Conservation (phyloP, 345 rosid species). For the Aquilaria malaccensis region DNA sequence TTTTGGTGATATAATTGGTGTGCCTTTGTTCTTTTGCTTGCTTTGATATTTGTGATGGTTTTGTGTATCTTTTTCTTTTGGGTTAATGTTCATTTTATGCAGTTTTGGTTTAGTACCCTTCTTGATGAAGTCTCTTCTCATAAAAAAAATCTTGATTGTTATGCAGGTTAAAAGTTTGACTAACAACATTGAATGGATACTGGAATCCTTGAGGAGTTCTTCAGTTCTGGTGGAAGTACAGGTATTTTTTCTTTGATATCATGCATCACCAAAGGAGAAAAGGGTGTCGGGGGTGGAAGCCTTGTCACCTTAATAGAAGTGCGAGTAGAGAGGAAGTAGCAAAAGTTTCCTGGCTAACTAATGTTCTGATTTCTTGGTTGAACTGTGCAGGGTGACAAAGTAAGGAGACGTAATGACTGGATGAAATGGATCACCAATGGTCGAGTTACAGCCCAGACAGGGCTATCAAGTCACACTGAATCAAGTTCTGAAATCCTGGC, state of each 20-base stretch:
- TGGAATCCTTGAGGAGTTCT: slow-evolving; percentile 33
- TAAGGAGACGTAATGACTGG: slow-evolving; percentile 58
- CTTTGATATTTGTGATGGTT: slow-evolving; percentile 5
- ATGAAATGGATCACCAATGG: slow-evolving; percentile 32
- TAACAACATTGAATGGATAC: slow-evolving; percentile 24
- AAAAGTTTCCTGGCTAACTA: background rate
- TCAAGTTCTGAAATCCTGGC: slow-evolving; percentile 21
- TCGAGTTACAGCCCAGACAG: slow-evolving; percentile 12
- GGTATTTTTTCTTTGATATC: slow-evolving; percentile 20
- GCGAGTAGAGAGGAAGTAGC: background rate
- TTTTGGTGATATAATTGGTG: background rate
- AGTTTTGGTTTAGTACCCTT: too few species aligned
- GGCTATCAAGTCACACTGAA: slow-evolving; percentile 13
- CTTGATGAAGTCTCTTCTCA: too few species aligned
- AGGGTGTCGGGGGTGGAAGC: too few species aligned
- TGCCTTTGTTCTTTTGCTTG: slow-evolving; percentile 12
- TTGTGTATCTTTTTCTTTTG: background rate
- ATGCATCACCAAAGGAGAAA: too few species aligned
- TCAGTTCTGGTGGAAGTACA: slow-evolving; percentile 44
- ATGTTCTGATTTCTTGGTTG: background rate
- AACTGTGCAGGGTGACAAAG: slow-evolving; percentile 37
- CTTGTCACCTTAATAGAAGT: background rate
- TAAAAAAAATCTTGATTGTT: background rate
- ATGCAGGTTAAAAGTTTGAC: slow-evolving; percentile 46
- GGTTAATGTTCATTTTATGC: slow-evolving; percentile 5